Conservation (phyloP, 768 basidiomycete species). For the Piloderma croceum region DNA sequence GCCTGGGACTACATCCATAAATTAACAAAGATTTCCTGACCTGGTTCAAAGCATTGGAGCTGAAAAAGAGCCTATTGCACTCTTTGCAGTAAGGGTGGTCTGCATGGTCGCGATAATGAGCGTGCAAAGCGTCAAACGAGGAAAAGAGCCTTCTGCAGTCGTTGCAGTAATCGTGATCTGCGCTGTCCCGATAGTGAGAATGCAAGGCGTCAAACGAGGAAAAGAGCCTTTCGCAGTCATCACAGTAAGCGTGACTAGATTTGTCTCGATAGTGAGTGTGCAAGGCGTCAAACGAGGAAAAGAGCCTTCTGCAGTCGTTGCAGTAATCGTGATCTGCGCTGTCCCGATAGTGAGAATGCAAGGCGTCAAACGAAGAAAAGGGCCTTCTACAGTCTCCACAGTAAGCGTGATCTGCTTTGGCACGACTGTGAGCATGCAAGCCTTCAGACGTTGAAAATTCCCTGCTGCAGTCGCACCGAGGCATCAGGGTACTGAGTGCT, state of each 20-base stretch:
- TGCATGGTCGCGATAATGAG: slow-evolving; percentile 15
- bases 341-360: slow-evolving; percentile 17
- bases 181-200: slow-evolving; percentile 16
- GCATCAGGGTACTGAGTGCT: too few species aligned
- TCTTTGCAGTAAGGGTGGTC: slow-evolving; percentile 16
- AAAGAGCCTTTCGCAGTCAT: slow-evolving; percentile 4
- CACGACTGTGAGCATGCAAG: too few species aligned
- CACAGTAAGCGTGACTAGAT: slow-evolving; percentile 14
- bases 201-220: slow-evolving; percentile 10
- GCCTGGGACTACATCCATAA: neutral
- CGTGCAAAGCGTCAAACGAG: slow-evolving; percentile 11
- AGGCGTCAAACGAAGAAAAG: slow-evolving; percentile 10
- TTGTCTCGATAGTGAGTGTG: slow-evolving; percentile 18
- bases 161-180: slow-evolving; percentile 15
- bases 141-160: slow-evolving; percentile 4
- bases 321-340: slow-evolving; percentile 15
- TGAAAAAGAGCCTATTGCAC: slow-evolving; percentile 17
- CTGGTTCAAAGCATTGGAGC: slow-evolving; percentile 10
- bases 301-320: slow-evolving; percentile 2
- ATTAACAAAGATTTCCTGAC: slow-evolving; percentile 3
- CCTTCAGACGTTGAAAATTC: too few species aligned
- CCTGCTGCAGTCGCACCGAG: too few species aligned
- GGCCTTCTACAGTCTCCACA: slow-evolving; percentile 8
- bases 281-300: slow-evolving; percentile 11
- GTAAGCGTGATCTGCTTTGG: too few species aligned